phyloP scores from a whole-genome alignment of 2,329 filamentous ascomycete genomes.

The Acephala macrosclerotiorum region DNA sequence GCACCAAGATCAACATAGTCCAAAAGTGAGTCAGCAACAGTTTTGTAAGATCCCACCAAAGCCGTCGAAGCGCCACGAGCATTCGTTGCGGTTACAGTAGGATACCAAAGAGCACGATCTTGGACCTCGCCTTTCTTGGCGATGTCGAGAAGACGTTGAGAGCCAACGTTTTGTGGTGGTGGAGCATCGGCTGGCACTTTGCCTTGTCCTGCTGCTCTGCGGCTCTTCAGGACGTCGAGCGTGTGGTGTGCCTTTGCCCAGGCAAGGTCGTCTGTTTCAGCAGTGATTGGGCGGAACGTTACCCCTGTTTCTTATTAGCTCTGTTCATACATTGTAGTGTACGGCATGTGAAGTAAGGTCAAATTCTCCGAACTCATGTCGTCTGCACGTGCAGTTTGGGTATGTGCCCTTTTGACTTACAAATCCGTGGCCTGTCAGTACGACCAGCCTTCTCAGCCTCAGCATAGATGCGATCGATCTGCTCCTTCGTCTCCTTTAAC shows the following conservation, averaged over 20 bases:
- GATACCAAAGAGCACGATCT: constrained; percentile 69
- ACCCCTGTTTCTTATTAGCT: constrained; percentile 50
- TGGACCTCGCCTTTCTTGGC: constrained; percentile 63
- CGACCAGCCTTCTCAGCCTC: constrained; percentile 65
- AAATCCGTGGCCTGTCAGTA: constrained; percentile 61
- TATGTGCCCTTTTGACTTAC: neutral
- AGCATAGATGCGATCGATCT: constrained; percentile 66
- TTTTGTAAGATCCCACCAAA: constrained; percentile 61
- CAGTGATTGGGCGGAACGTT: constrained; percentile 66
- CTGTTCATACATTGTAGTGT: neutral
- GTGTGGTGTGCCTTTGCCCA: constrained; percentile 67
- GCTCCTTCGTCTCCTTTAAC: constrained; percentile 67
- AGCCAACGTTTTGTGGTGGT: constrained; percentile 65
- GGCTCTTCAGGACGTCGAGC: constrained; percentile 57
- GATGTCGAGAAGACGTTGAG: constrained; percentile 64
- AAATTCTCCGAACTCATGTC: neutral
- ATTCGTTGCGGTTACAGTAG: constrained; percentile 66
- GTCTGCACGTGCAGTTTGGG: no score
- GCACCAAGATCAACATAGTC: constrained; percentile 64
- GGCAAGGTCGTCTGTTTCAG: constrained; percentile 67
- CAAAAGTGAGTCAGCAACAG: constrained; percentile 59
- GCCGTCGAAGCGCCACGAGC: constrained; percentile 66
- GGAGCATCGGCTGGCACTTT: constrained; percentile 48
- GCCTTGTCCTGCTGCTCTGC: constrained; percentile 48
- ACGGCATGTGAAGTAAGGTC: neutral